These are phyloP conservation scores for Nemania sp. DNA, from an alignment of 2,329 filamentous ascomycete genomes.

Conservation along the genomic window DNA sequence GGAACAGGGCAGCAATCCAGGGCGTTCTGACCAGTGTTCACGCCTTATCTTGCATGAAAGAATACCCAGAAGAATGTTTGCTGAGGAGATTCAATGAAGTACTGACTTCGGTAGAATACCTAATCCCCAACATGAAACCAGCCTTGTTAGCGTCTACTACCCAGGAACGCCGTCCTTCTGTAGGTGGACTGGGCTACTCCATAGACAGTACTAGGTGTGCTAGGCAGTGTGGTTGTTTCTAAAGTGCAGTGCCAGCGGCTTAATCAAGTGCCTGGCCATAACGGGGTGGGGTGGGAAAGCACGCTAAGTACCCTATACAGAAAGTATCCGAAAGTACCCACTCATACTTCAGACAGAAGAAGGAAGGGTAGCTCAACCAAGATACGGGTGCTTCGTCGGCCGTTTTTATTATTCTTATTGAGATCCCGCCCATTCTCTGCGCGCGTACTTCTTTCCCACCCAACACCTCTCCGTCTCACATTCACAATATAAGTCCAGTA, in stretches of 20 bases:
- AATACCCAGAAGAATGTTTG: too few relatives aligned
- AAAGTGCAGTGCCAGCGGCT: constrained; percentile 7
- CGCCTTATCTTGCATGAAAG: too few relatives aligned
- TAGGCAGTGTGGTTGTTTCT: too few relatives aligned
- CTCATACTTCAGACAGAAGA: constrained; percentile 8
- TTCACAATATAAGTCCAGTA: constrained; percentile 6
- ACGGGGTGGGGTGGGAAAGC: neutral
- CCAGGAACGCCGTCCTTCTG: too few relatives aligned
- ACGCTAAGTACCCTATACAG: constrained; percentile 13
- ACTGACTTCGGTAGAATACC: neutral
- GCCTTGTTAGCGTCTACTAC: neutral
- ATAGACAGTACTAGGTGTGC: too few relatives aligned
- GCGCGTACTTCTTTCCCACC: constrained; percentile 9
- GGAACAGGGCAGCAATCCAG: too few relatives aligned
- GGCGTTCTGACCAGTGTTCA: too few relatives aligned
- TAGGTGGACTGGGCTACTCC: too few relatives aligned
- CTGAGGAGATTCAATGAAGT: too few relatives aligned
- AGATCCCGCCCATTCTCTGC: too few relatives aligned
- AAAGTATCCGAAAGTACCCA: constrained; percentile 14
- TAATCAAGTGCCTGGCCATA: neutral
- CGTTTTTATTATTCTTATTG: constrained; percentile 23
- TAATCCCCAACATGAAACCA: constrained; percentile 7
- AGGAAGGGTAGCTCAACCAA: constrained; percentile 14
- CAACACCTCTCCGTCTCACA: constrained; percentile 12
- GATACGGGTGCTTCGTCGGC: constrained; percentile 17